These are phyloP conservation scores for Zygosaccharomyces pseudobailii DNA, from an alignment of 1,139 yeast genomes.

Conservation along the genomic window DNA sequence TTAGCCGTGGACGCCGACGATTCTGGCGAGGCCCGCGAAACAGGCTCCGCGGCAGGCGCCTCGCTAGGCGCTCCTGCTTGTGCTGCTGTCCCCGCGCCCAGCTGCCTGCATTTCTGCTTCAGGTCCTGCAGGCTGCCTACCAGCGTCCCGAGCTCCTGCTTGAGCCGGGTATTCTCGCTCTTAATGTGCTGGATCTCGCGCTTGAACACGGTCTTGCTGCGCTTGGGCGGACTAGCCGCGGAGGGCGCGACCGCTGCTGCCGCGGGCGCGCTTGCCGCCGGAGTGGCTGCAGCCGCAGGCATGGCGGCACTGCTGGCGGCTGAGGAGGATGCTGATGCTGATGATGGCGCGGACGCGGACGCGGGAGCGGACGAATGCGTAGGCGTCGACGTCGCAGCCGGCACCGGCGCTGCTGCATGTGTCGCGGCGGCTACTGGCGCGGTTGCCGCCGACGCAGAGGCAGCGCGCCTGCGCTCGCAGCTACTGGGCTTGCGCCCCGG, in stretches of 20 bases:
- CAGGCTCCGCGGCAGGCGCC: not conserved
- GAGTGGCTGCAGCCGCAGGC: not conserved
- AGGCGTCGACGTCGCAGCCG: not conserved
- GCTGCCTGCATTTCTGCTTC: constrained; percentile 17
- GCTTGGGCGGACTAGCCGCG: constrained; percentile 6
- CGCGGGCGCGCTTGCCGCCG: not conserved
- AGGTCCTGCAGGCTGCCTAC: constrained; percentile 24
- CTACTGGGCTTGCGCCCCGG: constrained; percentile 40
- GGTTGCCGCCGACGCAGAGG: not conserved
- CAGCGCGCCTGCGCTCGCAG: constrained; percentile 1
- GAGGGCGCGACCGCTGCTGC: not conserved
- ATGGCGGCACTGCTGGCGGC: not conserved
- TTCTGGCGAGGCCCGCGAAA: no score
- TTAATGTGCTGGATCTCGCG: constrained; percentile 23
- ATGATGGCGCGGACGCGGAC: not conserved
- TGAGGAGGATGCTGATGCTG: not conserved
- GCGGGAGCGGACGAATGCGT: no score
- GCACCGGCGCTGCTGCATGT: not conserved
- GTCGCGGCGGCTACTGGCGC: not conserved
- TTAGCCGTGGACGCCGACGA: no score
- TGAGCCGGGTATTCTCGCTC: constrained; percentile 23
- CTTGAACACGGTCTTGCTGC: constrained; percentile 15
- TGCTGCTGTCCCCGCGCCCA: not conserved
- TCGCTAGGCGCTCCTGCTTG: not conserved
- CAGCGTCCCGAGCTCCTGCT: constrained; percentile 22